phyloP scores from a whole-genome alignment of 2,329 filamentous ascomycete genomes.

The Pseudogymnoascus sp. region DNA sequence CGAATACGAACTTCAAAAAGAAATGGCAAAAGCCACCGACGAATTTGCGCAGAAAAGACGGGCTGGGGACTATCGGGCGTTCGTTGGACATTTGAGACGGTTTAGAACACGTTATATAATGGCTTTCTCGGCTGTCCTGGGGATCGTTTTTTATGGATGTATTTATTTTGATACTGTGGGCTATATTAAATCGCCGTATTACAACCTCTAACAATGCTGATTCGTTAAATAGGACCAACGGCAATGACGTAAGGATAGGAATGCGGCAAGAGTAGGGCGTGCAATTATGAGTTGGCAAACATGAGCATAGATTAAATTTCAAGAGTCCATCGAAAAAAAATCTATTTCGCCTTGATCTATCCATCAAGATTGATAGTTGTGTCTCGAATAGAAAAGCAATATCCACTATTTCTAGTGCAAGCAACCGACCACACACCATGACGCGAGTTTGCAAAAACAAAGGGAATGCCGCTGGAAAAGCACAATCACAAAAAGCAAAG shows the following conservation, averaged over 20 bases:
- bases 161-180: neutral
- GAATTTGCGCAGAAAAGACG: too few relatives aligned
- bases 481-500: neutral
- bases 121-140: too few relatives aligned
- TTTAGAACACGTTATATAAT: too few relatives aligned
- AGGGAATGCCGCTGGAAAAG: neutral
- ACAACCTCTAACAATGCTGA: neutral
- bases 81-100: too few relatives aligned
- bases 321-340: neutral
- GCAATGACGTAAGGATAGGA: neutral
- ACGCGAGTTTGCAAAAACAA: neutral
- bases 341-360: neutral
- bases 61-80: too few relatives aligned
- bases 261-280: neutral
- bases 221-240: neutral
- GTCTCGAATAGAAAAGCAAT: neutral
- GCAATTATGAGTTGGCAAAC: neutral
- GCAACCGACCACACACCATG: neutral
- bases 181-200: neutral
- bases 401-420: neutral
- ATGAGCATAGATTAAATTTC: neutral
- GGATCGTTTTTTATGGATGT: too few relatives aligned
- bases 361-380: neutral
- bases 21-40: too few relatives aligned
- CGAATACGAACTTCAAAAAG: too few relatives aligned